phyloP scores from a whole-genome alignment of 176 grass and related monocot species.

The Otatea glauca region DNA sequence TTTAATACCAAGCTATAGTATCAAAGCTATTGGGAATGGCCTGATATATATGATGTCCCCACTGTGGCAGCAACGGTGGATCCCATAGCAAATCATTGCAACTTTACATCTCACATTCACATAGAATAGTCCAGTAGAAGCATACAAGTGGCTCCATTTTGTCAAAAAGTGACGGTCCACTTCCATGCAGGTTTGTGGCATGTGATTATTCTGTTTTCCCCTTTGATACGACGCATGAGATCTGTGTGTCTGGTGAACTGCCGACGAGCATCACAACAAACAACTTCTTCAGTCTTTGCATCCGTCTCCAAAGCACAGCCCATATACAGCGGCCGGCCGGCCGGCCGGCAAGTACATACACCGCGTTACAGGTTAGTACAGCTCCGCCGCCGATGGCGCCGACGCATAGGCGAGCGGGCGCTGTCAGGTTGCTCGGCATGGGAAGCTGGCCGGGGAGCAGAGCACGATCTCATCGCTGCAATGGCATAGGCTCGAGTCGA shows the following conservation, averaged over 20 bases:
- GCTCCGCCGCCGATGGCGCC: not conserved
- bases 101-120: not conserved
- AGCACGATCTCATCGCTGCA: not conserved
- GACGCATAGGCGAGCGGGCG: not conserved
- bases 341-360: not conserved
- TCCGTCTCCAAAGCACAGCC: no score
- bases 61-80: not conserved
- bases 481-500: not conserved
- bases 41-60: not conserved
- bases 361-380: not conserved
- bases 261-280: not conserved
- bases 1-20: no score
- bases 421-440: not conserved
- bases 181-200: not conserved
- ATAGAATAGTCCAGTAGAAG: not conserved
- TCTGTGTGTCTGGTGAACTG: not conserved
- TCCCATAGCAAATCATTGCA: not conserved
- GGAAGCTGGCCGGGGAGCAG: not conserved
- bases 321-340: no score
- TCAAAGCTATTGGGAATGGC: no score
- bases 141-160: not conserved
- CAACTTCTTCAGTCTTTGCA: no score
- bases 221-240: not conserved
- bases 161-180: not conserved
- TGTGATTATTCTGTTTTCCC: not conserved